Evolutionary conservation across 2,329 filamentous ascomycete species (phyloP).

Genomic region (Rugonectria rugulosa): DNA sequence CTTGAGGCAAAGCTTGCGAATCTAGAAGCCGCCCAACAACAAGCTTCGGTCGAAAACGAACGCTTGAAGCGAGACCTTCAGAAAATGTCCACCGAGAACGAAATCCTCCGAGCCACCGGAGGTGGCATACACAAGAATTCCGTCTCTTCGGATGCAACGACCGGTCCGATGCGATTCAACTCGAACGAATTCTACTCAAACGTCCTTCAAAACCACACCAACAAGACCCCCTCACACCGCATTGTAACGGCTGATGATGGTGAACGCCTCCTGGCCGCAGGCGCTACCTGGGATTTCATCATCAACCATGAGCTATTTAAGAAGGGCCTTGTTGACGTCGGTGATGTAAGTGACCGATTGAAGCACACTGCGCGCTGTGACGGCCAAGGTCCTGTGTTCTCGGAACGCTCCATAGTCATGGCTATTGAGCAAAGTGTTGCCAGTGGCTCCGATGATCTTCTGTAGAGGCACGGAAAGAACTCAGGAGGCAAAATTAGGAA

Average conservation of each 20-base stretch:
- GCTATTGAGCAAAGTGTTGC: constrained; percentile 83
- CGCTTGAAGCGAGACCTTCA: constrained; percentile 84
- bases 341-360: constrained; percentile 79
- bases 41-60: constrained; percentile 83
- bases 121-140: constrained; percentile 43
- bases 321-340: constrained; percentile 81
- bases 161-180: constrained; percentile 74
- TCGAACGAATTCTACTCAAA: constrained; percentile 76
- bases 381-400: constrained; percentile 87
- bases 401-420: constrained; percentile 74
- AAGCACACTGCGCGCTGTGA: constrained; percentile 81
- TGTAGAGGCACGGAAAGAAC: constrained; percentile 43
- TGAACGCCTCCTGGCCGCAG: constrained; percentile 74
- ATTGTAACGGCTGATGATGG: constrained; percentile 71
- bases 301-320: constrained; percentile 80
- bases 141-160: constrained; percentile 58
- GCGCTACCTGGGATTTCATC: constrained; percentile 90
- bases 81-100: constrained; percentile 87
- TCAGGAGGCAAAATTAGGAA: constrained; percentile 11
- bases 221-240: constrained; percentile 72
- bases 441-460: constrained; percentile 78
- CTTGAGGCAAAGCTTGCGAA: constrained; percentile 84
- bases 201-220: constrained; percentile 66
- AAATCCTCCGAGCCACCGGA: constrained; percentile 86
- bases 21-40: constrained; percentile 77